phyloP scores from a whole-genome alignment of 306 rosid species.

The Vigna nakashimae region DNA sequence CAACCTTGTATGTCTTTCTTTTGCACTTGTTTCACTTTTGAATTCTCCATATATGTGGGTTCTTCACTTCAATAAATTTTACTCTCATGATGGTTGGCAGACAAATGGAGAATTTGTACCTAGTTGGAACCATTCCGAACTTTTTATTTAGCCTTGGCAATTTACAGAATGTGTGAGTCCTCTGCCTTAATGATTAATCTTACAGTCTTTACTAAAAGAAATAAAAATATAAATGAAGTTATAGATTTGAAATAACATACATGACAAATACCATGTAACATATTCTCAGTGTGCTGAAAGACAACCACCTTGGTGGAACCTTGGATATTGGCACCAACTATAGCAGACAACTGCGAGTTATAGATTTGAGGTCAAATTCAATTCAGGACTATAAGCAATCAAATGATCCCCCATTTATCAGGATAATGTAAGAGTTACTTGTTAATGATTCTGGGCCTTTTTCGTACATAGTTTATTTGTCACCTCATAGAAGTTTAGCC shows the following conservation, averaged over 20 bases:
- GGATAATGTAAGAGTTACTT: slow-evolving; percentile 36
- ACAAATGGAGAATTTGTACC: slow-evolving; percentile 48
- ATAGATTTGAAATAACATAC: background rate
- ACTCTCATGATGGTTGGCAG: slow-evolving; percentile 38
- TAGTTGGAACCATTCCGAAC: slow-evolving; percentile 51
- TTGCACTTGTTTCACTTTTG: slow-evolving; percentile 12
- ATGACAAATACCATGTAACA: background rate
- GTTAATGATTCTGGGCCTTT: background rate
- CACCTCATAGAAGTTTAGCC: background rate
- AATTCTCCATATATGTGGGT: background rate
- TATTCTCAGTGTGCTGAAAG: slow-evolving; percentile 29
- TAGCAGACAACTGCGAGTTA: background rate
- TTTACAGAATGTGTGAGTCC: slow-evolving; percentile 60
- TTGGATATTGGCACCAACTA: slow-evolving; percentile 39
- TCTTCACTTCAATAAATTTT: background rate
- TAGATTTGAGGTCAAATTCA: slow-evolving; percentile 33
- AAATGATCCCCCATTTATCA: background rate
- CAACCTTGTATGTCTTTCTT: slow-evolving; percentile 41
- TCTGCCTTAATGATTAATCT: slow-evolving; percentile 13
- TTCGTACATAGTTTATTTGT: background rate
- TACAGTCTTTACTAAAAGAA: background rate
- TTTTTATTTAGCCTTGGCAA: slow-evolving; percentile 48
- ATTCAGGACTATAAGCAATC: background rate
- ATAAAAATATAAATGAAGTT: background rate
- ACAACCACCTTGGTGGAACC: slow-evolving; percentile 25